Evolutionary conservation across 768 basidiomycete species (phyloP), one percentile per base, ranked within the genome.

Genomic region (Tulasnella sp.): DNA sequence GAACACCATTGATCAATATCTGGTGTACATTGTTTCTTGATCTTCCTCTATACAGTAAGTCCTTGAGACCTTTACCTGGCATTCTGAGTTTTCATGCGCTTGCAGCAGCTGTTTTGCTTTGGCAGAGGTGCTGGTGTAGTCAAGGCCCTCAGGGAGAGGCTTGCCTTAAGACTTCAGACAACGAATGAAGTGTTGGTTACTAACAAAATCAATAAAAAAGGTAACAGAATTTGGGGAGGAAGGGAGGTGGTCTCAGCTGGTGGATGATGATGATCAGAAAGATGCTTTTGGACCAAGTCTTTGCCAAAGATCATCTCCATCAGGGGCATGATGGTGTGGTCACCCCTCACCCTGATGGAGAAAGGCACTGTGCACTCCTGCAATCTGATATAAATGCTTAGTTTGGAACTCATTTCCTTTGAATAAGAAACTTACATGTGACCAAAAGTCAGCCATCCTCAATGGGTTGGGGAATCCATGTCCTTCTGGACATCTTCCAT

Each of bases 21-120:
- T 8, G 12, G 32, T n/a, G 22, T 72, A 32, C 40, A 76, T 34
- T 75, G 26, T 26, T 19, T 22, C 8, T 73, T 40, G 16, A 29
- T 69, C 36, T 26, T 62, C 47, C 36, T 36, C 52, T 12, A 59
- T 29, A 6, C 12, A 26, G 32, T 59, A 8, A 32, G 63, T 5
- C 44, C 1, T 16, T 29, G 17, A 41, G 37, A 59, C 14, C 74
- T 19, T 59, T 73, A 87, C 86, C 75, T 79, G 75, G 72, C 86
- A 89, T 16, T 75, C 75, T 19, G 82, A 77, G 0, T 16, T 72
- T 22, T 14, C 39, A 29, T 36, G 35, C 5, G 5, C 17, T 34
- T 40, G 34, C 1, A 65, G 11, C 34, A 65, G 9, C 7, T 29
- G n/a, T 1, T 19, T 9, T n/a, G 16, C 34, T 12, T 34, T 8